Evolutionary conservation across 805 yeast species (phyloP), one percentile per base, ranked within the genome.

Genomic region (Wickerhamomyces mucosus): DNA sequence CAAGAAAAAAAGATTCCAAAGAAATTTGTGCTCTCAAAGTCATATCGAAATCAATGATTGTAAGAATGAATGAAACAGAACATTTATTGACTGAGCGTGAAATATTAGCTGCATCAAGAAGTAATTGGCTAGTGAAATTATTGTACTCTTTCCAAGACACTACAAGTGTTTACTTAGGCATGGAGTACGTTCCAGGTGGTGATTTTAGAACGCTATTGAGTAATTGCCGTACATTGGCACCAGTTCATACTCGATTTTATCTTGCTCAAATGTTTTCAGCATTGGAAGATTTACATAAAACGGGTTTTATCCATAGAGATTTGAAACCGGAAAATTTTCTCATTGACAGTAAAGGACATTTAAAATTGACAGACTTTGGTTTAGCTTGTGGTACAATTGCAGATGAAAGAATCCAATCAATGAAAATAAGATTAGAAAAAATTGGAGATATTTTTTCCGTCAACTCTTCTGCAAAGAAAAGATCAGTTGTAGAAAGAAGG

Each of bases 151-250:
- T 92, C 61, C 99, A 92, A 56, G 97, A 92, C 58, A 58, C 78
- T 0, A 88, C 82, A 39, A 82, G 81, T 50, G 82, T 92, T 19
- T 92, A 84, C 47, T 65, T 92, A 50, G 98, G 98, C 3, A 92
- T 92, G 99, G 98, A 92, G 55, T 92, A 83, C 56, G 98, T 92
- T n/a, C 96, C 99, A 7, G 99, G 99, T 37, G 99, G 99, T 33
- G 99, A 92, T 54, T 92, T 84, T 63, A 77, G 99, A 52, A 92
- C 98, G 1, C 61, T 92, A 38, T 70, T 92, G 42, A 88, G 86
- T 56, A 89, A 88, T 54, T 89, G 97, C 6, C 95, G 95, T 21
- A 82, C 81, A 36, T 63, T 92, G 44, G 82, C 84, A 38, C 95
- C 97, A 3, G 86, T 94, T 4, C 98, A 92, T 52, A 94, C 97